phyloP scores from a whole-genome alignment of 768 basidiomycete genomes.

The Myochromella boudieri region DNA sequence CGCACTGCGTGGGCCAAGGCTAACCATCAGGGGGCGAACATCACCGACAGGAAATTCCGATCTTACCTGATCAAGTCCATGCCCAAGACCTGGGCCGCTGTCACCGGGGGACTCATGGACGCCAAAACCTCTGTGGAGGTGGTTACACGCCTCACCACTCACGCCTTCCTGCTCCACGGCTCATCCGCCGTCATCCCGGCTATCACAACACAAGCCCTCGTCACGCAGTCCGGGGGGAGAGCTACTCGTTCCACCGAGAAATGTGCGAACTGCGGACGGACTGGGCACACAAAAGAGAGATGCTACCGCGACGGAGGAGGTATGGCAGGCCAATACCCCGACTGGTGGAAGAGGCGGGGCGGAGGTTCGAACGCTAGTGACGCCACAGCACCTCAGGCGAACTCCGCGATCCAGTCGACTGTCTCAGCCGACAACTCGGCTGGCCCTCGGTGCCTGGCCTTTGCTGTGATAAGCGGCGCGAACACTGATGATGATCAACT shows the following conservation, averaged over 20 bases:
- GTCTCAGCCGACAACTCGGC: background rate
- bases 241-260: background rate
- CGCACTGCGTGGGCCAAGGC: background rate
- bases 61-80: background rate
- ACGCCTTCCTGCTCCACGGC: background rate
- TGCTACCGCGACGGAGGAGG: too few species aligned
- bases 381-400: background rate
- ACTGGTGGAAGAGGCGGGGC: too few species aligned
- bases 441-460: too few species aligned
- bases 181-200: background rate
- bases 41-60: background rate
- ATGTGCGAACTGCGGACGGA: too few species aligned
- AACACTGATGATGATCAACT: background rate
- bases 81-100: background rate
- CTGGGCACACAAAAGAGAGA: background rate
- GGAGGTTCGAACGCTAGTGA: too few species aligned
- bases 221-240: background rate
- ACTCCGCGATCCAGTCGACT: background rate
- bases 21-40: background rate
- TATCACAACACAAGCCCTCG: slow-evolving; percentile 1
- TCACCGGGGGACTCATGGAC: background rate
- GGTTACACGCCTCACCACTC: background rate
- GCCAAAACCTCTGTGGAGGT: background rate
- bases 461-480: too few species aligned
- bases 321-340: too few species aligned